Evolutionary conservation across 192 early-diverging fungal species (phyloP).

Genomic region (Pilaira anomala): DNA sequence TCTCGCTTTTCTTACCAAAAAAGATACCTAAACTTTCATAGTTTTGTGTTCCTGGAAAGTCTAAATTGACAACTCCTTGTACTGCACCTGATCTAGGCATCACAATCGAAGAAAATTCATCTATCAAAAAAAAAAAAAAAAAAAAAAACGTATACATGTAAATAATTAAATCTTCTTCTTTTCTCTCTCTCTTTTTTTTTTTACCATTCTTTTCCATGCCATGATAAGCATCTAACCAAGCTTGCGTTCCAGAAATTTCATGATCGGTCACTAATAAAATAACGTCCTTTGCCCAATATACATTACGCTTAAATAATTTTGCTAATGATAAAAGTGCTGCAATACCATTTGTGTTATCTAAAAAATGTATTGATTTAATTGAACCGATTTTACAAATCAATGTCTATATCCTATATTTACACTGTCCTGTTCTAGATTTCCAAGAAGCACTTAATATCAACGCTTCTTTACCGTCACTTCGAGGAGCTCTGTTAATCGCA

Average conservation of each 20-base stretch:
- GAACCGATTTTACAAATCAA: no score
- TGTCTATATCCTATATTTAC: slow-evolving; percentile 28
- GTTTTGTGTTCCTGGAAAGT: slow-evolving; percentile 68
- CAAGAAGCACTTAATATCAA: slow-evolving; percentile 82
- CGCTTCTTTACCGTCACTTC: slow-evolving; percentile 87
- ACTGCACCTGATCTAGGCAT: slow-evolving; percentile 73
- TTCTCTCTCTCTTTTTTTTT: no score
- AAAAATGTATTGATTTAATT: slow-evolving; percentile 6
- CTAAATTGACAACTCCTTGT: slow-evolving; percentile 82
- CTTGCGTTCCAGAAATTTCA: slow-evolving; percentile 70
- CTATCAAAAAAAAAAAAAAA: background rate
- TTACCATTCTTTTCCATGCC: slow-evolving; percentile 43
- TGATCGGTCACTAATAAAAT: slow-evolving; percentile 84
- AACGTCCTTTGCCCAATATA: slow-evolving; percentile 92
- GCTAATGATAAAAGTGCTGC: slow-evolving; percentile 47
- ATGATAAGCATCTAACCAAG: slow-evolving; percentile 90
- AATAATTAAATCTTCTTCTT: no score
- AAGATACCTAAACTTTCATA: slow-evolving; percentile 68
- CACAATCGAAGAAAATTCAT: slow-evolving; percentile 24
- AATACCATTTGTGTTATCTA: slow-evolving; percentile 50
- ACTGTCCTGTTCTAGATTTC: slow-evolving; percentile 56
- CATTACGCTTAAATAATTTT: slow-evolving; percentile 57
- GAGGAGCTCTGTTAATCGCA: slow-evolving; percentile 75
- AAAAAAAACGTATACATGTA: no score
- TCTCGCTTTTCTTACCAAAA: slow-evolving; percentile 49